Conservation (phyloP, 164 flowering plant species). For the Stephania yunnanensis region DNA sequence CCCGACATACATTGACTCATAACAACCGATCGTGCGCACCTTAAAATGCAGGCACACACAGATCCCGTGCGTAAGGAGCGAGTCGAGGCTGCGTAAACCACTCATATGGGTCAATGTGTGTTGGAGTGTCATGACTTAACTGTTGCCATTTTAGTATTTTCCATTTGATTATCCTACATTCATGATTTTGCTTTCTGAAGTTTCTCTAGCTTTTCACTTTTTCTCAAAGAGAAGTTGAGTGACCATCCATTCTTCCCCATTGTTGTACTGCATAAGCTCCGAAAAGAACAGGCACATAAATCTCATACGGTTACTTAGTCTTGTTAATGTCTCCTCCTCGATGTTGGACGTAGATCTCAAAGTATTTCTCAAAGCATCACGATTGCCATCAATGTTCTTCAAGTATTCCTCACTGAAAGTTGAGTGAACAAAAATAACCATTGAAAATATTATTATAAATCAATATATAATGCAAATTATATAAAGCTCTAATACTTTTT, state of each 20-base stretch:
- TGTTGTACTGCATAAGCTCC: not conserved
- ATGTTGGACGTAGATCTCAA: not conserved
- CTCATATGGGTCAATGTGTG: too few relatives aligned
- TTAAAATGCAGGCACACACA: too few relatives aligned
- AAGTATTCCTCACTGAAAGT: constrained; percentile 15
- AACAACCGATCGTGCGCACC: too few relatives aligned
- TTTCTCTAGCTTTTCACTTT: constrained; percentile 5
- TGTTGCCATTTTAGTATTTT: too few relatives aligned
- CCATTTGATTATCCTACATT: too few relatives aligned
- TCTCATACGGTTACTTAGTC: constrained; percentile 14
- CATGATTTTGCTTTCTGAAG: too few relatives aligned
- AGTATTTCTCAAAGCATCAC: not conserved
- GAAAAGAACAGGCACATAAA: not conserved
- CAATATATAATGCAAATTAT: too few relatives aligned
- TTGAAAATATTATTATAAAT: not conserved
- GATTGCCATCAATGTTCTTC: constrained; percentile 10
- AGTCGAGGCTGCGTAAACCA: too few relatives aligned
- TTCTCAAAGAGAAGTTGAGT: constrained; percentile 17
- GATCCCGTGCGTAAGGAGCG: too few relatives aligned
- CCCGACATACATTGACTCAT: too few relatives aligned
- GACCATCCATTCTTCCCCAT: constrained; percentile 21
- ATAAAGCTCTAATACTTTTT: too few relatives aligned
- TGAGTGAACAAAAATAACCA: not conserved
- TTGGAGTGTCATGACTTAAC: too few relatives aligned
- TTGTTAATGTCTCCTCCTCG: constrained; percentile 7